Percentiles rank a stretch among this genome's conserved stretches.
These are phyloP conservation scores for Passiflora organensis DNA, from an alignment of 345 rosid genomes.

Conservation along the genomic window DNA sequence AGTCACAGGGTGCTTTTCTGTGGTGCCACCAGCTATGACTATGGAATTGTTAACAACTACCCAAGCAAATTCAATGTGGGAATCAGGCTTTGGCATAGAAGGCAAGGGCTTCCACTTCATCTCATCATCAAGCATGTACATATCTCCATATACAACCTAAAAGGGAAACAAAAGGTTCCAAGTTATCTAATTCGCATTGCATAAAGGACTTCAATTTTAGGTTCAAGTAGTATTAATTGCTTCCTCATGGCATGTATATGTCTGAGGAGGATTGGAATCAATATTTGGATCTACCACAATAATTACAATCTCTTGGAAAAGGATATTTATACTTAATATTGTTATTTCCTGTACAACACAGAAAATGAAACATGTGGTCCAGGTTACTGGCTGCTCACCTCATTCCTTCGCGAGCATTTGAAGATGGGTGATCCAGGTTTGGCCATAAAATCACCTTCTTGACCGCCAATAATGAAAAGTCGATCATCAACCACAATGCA, in stretches of 20 bases:
- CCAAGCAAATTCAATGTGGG: slow-evolving; percentile 98
- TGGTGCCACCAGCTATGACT: slow-evolving; percentile 86
- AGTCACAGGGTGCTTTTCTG: slow-evolving; percentile 87
- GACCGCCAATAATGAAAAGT: slow-evolving; percentile 82
- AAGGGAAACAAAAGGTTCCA: background rate
- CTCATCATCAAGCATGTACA: slow-evolving; percentile 82
- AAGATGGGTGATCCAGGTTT: slow-evolving; percentile 97
- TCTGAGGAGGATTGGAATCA: too few relatives aligned
- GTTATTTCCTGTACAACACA: too few relatives aligned
- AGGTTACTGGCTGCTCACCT: slow-evolving; percentile 39
- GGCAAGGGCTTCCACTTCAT: slow-evolving; percentile 85
- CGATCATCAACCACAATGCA: slow-evolving; percentile 70
- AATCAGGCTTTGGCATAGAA: slow-evolving; percentile 85
- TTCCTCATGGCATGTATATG: too few relatives aligned
- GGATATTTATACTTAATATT: too few relatives aligned
- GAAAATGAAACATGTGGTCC: too few relatives aligned
- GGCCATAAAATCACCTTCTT: slow-evolving; percentile 99
- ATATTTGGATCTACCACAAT: too few relatives aligned
- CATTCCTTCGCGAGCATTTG: slow-evolving; percentile 90
- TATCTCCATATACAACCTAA: slow-evolving; percentile 85
- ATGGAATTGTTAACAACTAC: slow-evolving; percentile 74
- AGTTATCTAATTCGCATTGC: too few relatives aligned
- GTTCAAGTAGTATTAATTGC: too few relatives aligned
- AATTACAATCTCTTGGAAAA: too few relatives aligned
- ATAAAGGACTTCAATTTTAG: too few relatives aligned